A percentile compares a stretch with the other conserved stretches of the same genome.
These are phyloP conservation scores for Nematodospora anomalae DNA, from an alignment of 1,139 yeast species.

Conservation along the genomic window DNA sequence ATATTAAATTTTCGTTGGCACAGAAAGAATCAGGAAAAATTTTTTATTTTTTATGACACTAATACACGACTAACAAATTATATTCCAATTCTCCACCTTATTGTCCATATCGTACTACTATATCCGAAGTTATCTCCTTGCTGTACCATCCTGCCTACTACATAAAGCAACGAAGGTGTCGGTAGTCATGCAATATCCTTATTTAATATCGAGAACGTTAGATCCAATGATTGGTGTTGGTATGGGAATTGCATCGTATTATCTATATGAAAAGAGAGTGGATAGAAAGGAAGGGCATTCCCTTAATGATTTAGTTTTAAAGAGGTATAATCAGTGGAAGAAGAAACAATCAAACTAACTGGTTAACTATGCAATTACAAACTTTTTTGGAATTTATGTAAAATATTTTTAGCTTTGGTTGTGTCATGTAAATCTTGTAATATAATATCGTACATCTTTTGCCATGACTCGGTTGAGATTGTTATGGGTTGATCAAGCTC, in stretches of 20 bases:
- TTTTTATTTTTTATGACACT: neutral
- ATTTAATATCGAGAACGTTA: conserved; percentile 36
- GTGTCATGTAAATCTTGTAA: conserved; percentile 30
- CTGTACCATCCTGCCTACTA: no score
- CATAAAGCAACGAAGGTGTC: no score
- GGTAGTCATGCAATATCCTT: conserved; percentile 35
- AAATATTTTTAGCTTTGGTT: conserved; percentile 20
- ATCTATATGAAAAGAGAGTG: conserved; percentile 55
- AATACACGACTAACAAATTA: neutral
- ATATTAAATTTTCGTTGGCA: neutral
- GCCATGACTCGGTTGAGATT: conserved; percentile 31
- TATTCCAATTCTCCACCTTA: no score
- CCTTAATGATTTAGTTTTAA: conserved; percentile 45
- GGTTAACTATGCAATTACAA: conserved; percentile 5
- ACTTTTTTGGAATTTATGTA: conserved; percentile 9
- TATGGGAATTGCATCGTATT: conserved; percentile 61
- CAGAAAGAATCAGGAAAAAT: neutral
- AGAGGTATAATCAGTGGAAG: conserved; percentile 13
- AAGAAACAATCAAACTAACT: conserved; percentile 1
- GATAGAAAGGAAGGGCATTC: conserved; percentile 58
- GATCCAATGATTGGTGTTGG: conserved; percentile 63
- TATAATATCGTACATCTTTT: conserved; percentile 29
- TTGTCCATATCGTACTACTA: no score
- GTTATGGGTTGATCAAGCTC: conserved; percentile 12
- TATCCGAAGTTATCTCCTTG: no score